phyloP scores from a whole-genome alignment of 2,329 filamentous ascomycete species.

The Pleomassaria siparia region DNA sequence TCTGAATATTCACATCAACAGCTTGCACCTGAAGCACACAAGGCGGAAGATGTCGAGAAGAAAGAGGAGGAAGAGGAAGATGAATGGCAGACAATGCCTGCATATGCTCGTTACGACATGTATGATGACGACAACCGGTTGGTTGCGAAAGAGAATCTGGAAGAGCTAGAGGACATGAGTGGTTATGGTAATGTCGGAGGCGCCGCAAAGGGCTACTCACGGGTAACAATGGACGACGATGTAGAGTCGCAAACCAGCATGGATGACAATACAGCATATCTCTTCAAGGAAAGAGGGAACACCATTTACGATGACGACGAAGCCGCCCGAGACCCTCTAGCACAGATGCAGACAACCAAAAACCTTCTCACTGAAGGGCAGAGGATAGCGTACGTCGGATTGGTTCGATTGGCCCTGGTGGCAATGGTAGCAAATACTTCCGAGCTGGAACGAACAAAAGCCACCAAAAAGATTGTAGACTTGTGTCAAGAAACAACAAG shows the following conservation, averaged over 20 bases:
- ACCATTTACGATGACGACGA: slow-evolving; percentile 66
- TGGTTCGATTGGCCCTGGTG: slow-evolving; percentile 79
- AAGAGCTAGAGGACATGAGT: slow-evolving; percentile 68
- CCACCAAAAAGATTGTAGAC: slow-evolving; percentile 70
- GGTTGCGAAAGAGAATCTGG: slow-evolving; percentile 75
- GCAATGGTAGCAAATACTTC: slow-evolving; percentile 73
- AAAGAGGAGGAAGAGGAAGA: slow-evolving; percentile 63
- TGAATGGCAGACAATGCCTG: slow-evolving; percentile 95
- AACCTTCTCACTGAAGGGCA: slow-evolving; percentile 93
- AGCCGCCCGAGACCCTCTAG: slow-evolving; percentile 73
- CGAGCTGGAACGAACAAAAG: slow-evolving; percentile 61
- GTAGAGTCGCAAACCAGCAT: slow-evolving; percentile 91
- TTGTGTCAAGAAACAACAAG: slow-evolving; percentile 75
- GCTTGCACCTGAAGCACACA: slow-evolving; percentile 56
- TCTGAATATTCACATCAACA: slow-evolving; percentile 95
- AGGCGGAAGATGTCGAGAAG: slow-evolving; percentile 46
- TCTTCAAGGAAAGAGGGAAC: slow-evolving; percentile 77
- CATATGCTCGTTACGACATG: slow-evolving; percentile 88
- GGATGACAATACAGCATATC: slow-evolving; percentile 95
- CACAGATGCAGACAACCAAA: slow-evolving; percentile 94
- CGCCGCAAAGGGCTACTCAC: slow-evolving; percentile 91
- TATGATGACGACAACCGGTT: slow-evolving; percentile 93
- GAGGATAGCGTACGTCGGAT: slow-evolving; percentile 91
- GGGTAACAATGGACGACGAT: slow-evolving; percentile 93
- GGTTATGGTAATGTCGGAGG: slow-evolving; percentile 79